phyloP scores from a whole-genome alignment of 2,329 filamentous ascomycete genomes.

The Aspergillus amoenus region DNA sequence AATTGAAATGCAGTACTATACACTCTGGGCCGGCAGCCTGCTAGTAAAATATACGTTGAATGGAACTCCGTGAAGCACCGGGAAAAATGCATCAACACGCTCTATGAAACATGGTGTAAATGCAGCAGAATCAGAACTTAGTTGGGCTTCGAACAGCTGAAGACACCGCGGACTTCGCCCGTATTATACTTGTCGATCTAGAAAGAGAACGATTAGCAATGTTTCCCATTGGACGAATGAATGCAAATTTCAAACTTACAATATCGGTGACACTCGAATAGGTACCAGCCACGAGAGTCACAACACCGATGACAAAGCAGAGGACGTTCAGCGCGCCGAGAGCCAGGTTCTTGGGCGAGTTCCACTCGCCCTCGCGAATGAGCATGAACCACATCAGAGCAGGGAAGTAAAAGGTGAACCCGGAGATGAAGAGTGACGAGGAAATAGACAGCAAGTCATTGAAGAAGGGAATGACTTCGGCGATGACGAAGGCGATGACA shows the following conservation, averaged over 20 bases:
- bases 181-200: conserved; percentile 63
- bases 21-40: conserved; percentile 4
- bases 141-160: conserved; percentile 57
- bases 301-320: conserved; percentile 68
- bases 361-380: conserved; percentile 28
- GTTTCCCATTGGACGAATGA: neutral
- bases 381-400: conserved; percentile 43
- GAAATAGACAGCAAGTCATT: conserved; percentile 56
- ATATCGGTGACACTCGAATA: conserved; percentile 58
- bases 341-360: conserved; percentile 47
- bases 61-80: neutral
- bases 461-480: conserved; percentile 85
- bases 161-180: conserved; percentile 64
- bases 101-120: conserved; percentile 2
- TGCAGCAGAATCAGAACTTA: conserved; percentile 1
- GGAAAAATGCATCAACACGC: conserved; percentile 6
- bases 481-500: conserved; percentile 79
- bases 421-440: conserved; percentile 74
- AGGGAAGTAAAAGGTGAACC: conserved; percentile 77
- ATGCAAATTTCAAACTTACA: conserved; percentile 25
- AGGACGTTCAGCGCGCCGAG: conserved; percentile 63
- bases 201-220: conserved; percentile 3
- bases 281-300: conserved; percentile 75
- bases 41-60: conserved; percentile 4
- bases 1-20: conserved; percentile 6